phyloP scores from a whole-genome alignment of 192 early-diverging fungal species.

The Coemansia aciculifera region DNA sequence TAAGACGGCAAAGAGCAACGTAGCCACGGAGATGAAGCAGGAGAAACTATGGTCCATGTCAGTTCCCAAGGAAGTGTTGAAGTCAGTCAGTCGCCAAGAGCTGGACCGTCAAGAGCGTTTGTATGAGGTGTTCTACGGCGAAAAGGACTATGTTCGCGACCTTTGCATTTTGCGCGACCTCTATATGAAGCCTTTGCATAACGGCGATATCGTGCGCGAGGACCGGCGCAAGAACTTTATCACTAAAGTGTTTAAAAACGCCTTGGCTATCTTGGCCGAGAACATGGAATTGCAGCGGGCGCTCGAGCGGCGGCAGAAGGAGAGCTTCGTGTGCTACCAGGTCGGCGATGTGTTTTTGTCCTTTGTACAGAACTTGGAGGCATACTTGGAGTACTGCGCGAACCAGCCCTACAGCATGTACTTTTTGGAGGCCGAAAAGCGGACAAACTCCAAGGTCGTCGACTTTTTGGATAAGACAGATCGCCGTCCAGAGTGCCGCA shows the following conservation, averaged over 20 bases:
- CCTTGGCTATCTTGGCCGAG: conserved; percentile 61
- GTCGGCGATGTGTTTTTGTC: conserved; percentile 84
- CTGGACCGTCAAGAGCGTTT: conserved; percentile 90
- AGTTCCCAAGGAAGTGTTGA: conserved; percentile 72
- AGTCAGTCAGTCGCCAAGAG: conserved; percentile 71
- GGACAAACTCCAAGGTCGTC: conserved; percentile 63
- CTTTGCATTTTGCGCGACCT: conserved; percentile 77
- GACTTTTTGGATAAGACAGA: conserved; percentile 82
- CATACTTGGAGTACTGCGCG: conserved; percentile 84
- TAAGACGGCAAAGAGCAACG: conserved; percentile 52
- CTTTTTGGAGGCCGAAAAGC: conserved; percentile 78
- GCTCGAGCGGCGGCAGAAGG: conserved; percentile 64
- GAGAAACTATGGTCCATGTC: conserved; percentile 81
- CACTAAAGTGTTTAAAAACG: conserved; percentile 76
- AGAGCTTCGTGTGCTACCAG: conserved; percentile 70
- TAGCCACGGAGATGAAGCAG: conserved; percentile 59
- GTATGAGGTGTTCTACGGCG: conserved; percentile 88
- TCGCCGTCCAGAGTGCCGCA: conserved; percentile 73
- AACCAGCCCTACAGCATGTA: conserved; percentile 82
- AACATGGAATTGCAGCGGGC: conserved; percentile 65
- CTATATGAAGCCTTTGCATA: conserved; percentile 66
- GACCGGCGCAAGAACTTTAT: conserved; percentile 72
- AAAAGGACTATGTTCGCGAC: conserved; percentile 90
- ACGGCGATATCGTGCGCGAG: conserved; percentile 64
- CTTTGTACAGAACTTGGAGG: conserved; percentile 69